These are phyloP conservation scores for Massarina eburnea DNA, from an alignment of 2,329 filamentous ascomycete species.

Conservation along the genomic window DNA sequence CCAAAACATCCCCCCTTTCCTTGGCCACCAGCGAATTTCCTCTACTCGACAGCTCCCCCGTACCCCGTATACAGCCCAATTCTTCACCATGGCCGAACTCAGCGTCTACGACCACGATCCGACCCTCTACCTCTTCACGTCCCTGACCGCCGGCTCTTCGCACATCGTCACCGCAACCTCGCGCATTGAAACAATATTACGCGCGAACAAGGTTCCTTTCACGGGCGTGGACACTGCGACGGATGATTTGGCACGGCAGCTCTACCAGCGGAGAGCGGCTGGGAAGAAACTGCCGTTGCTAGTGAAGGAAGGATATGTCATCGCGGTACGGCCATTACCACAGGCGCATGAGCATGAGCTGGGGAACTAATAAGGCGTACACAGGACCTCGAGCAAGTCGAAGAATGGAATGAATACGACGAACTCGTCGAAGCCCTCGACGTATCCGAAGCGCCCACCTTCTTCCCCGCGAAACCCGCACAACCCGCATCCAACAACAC, in stretches of 20 bases:
- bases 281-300: constrained; percentile 88
- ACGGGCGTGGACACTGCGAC: constrained; percentile 89
- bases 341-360: neutral
- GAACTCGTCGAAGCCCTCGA: constrained; percentile 85
- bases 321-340: constrained; percentile 66
- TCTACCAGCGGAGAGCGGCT: constrained; percentile 82
- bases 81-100: constrained; percentile 42
- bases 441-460: constrained; percentile 32
- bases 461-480: constrained; percentile 34
- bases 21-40: neutral
- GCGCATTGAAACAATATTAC: constrained; percentile 92
- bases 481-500: constrained; percentile 2
- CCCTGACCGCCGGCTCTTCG: constrained; percentile 89
- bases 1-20: neutral
- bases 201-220: constrained; percentile 92
- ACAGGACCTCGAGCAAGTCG: constrained; percentile 88
- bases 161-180: constrained; percentile 96
- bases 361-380: constrained; percentile 6
- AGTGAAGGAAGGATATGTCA: constrained; percentile 80
- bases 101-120: constrained; percentile 49
- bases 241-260: constrained; percentile 81
- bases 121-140: constrained; percentile 89
- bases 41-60: neutral
- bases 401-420: constrained; percentile 99
- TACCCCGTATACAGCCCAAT: constrained; percentile 8